phyloP scores from a whole-genome alignment of 2,329 filamentous ascomycete genomes.

The Lomentospora prolificans region DNA sequence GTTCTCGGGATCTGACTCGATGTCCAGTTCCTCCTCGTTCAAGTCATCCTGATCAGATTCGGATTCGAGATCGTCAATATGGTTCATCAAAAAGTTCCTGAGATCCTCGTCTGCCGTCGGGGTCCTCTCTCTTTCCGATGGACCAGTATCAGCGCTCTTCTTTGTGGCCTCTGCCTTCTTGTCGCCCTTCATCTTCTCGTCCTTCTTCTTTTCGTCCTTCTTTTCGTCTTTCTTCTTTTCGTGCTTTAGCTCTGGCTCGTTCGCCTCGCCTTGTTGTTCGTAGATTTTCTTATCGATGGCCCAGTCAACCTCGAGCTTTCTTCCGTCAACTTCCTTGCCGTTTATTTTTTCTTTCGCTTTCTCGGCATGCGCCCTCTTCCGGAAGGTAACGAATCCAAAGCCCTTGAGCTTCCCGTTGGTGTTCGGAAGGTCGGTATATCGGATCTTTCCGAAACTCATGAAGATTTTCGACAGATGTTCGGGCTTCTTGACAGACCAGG shows the following conservation, averaged over 20 bases:
- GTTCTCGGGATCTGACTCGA: conserved; percentile 41
- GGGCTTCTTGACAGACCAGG: conserved; percentile 86
- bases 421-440: conserved; percentile 75
- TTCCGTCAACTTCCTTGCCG: conserved; percentile 80
- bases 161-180: conserved; percentile 13
- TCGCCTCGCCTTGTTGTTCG: conserved; percentile 50
- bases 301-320: conserved; percentile 89
- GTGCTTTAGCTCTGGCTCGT: conserved; percentile 17
- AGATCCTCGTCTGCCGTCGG: conserved; percentile 30
- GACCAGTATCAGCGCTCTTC: conserved; percentile 19
- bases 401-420: conserved; percentile 67
- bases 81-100: conserved; percentile 46
- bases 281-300: conserved; percentile 86
- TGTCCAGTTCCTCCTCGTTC: conserved; percentile 24
- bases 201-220: conserved; percentile 18
- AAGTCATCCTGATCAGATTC: conserved; percentile 42
- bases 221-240: conserved; percentile 36
- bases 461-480: conserved; percentile 76
- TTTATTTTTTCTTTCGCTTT: conserved; percentile 78
- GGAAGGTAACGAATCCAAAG: conserved; percentile 86
- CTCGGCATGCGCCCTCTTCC: conserved; percentile 84
- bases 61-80: conserved; percentile 47
- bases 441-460: conserved; percentile 82
- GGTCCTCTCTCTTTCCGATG: conserved; percentile 19
- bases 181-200: conserved; percentile 25